These are phyloP conservation scores for Naganishia albida DNA, from an alignment of 1,284 basidiomycete genomes.

Conservation along the genomic window DNA sequence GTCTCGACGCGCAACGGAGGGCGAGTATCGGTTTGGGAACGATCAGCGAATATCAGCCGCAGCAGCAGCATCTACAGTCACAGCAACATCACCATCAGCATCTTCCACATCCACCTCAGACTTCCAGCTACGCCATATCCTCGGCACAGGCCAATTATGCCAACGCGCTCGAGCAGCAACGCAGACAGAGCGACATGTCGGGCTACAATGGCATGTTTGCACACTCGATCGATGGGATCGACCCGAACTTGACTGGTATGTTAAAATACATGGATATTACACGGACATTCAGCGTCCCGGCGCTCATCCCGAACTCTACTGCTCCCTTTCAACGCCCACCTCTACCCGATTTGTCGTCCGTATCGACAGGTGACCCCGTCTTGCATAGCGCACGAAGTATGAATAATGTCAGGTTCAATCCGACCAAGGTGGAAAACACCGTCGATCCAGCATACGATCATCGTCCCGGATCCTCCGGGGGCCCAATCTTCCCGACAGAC, in stretches of 20 bases:
- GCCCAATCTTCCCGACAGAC: slow-evolving; percentile 26
- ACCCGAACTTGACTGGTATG: slow-evolving; percentile 30
- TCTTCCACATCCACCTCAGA: neutral
- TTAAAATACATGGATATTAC: slow-evolving; percentile 18
- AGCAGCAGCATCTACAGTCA: slow-evolving; percentile 9
- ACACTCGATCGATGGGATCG: slow-evolving; percentile 33
- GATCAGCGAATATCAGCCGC: slow-evolving; percentile 25
- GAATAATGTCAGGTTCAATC: slow-evolving; percentile 27
- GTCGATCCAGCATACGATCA: slow-evolving; percentile 4
- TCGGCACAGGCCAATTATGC: slow-evolving; percentile 8
- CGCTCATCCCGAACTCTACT: slow-evolving; percentile 35
- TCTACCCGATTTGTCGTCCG: slow-evolving; percentile 10
- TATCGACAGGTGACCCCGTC: slow-evolving; percentile 1
- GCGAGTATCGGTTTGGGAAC: slow-evolving; percentile 20
- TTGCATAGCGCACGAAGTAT: slow-evolving; percentile 15
- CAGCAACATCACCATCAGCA: slow-evolving; percentile 7
- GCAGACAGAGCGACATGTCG: slow-evolving; percentile 17
- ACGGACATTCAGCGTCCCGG: slow-evolving; percentile 35
- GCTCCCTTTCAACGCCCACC: slow-evolving; percentile 20
- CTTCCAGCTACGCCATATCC: slow-evolving; percentile 3
- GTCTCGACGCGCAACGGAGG: slow-evolving; percentile 14
- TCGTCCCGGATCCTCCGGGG: slow-evolving; percentile 12
- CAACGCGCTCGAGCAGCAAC: slow-evolving; percentile 19
- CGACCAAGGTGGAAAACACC: slow-evolving; percentile 8
- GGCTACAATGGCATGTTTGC: slow-evolving; percentile 33